Evolutionary conservation across 441 rosid genomes (phyloP).

Genomic region (Erodium texanum): DNA sequence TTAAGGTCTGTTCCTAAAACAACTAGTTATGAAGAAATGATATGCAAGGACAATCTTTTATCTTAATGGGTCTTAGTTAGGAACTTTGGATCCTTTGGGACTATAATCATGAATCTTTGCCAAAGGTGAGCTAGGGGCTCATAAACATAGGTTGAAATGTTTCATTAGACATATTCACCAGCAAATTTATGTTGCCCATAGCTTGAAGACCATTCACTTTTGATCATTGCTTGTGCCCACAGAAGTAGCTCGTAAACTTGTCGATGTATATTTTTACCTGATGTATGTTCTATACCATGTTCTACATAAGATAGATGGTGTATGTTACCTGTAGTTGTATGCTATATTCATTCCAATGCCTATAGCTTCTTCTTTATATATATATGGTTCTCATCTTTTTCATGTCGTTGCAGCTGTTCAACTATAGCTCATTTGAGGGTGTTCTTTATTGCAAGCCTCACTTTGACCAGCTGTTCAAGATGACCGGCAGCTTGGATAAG

Average conservation of each 20-base stretch:
- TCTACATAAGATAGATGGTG: not conserved
- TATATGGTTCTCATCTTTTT: slow-evolving; percentile 4
- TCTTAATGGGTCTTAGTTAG: not conserved
- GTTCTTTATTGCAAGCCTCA: slow-evolving; percentile 76
- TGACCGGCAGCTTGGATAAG: slow-evolving; percentile 68
- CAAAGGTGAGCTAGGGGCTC: not conserved
- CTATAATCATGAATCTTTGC: not conserved
- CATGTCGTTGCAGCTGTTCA: slow-evolving; percentile 40
- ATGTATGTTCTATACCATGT: not conserved
- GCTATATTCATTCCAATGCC: not conserved
- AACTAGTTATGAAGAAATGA: not conserved
- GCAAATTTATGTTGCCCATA: not conserved
- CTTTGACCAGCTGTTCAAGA: slow-evolving; percentile 65
- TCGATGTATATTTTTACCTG: too few relatives aligned
- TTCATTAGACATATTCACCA: not conserved
- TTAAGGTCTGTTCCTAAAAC: not conserved
- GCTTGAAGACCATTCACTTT: not conserved
- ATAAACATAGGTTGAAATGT: not conserved
- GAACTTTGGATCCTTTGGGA: not conserved
- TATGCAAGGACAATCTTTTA: not conserved
- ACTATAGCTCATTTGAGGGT: slow-evolving; percentile 63
- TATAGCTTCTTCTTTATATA: not conserved
- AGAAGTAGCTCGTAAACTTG: not conserved
- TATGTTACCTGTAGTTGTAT: not conserved
- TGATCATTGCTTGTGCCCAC: not conserved